Percentiles rank a stretch among this genome's conserved stretches.
Conservation (phyloP, 208 protist genomes). For the Leishmania mexicana region DNA sequence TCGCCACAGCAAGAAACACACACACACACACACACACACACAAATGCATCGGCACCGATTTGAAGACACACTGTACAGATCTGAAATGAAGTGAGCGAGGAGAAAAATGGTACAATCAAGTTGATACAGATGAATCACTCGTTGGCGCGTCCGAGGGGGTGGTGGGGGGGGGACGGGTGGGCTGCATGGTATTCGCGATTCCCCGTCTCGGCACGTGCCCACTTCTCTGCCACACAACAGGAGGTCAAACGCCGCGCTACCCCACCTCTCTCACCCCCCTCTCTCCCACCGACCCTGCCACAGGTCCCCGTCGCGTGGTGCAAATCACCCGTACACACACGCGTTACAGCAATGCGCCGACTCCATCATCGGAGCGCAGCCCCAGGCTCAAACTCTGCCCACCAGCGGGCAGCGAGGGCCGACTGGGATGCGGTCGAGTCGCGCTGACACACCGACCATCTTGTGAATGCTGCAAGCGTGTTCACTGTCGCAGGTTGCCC, state of each 20-base stretch:
- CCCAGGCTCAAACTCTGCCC: neutral
- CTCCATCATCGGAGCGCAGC: neutral
- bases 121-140: neutral
- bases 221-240: neutral
- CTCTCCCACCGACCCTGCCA: neutral
- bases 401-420: too few relatives aligned
- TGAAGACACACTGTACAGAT: constrained; percentile 13
- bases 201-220: neutral
- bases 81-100: neutral
- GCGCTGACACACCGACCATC: too few relatives aligned
- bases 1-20: neutral
- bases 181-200: neutral
- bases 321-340: neutral
- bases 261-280: neutral
- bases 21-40: neutral
- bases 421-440: neutral
- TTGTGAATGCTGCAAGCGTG: too few relatives aligned
- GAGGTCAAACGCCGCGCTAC: neutral
- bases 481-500: neutral
- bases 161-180: neutral
- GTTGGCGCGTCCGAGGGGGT: neutral
- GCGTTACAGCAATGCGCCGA: neutral
- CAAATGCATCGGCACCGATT: neutral
- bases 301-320: neutral
- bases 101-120: constrained; percentile 17